Evolutionary conservation across 495 filamentous ascomycete genomes (phyloP), one percentile per base, ranked within the genome.

Genomic region (Aspergillus taichungensis): DNA sequence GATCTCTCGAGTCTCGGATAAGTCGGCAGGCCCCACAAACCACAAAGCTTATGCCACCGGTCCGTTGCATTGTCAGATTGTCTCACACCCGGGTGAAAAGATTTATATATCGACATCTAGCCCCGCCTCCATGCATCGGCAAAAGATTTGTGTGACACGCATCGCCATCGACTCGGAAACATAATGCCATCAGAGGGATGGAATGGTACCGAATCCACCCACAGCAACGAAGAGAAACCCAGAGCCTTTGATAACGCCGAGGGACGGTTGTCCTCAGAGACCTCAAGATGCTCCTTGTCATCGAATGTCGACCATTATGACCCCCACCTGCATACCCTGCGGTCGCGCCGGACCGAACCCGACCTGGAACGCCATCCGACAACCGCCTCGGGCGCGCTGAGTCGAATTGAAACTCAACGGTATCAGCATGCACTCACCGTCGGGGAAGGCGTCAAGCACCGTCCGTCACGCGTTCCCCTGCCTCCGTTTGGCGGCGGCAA

Each of bases 401-500:
- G 79, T 53, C 73, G 87, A 13, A 89, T 89, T 50, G 75, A 88
- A 47, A 68, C 65, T 3, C 65, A 68, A 32, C 59, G 65, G 3
- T 52, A 61, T 3, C 65, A 68, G 42, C 65, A 68, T 55, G 45
- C 56, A 9, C 47, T 60, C 31, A 68, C 65, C 5, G 61, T 68
- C 30, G 65, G 63, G 35, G 61, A 62, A 39, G 63, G 61, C 39
- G 48, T 62, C 31, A 57, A 49, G 41, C 63, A 60, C 24, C 53
- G 58, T 30, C 49, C 54, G 1, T 67, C 76, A 0, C 73, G 61
- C 54, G 78, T 66, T 51, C 81, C 62, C 9, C 37, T 67, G 6
- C 66, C 63, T 3, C 27, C 54, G n/a, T 62, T 69, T 47, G 86
- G 85, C 32, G 81, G 68, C 34, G 87, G 85, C 1, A 92, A 89